Evolutionary conservation across 805 yeast genomes (phyloP).

Genomic region (Tetrapisispora taiwanensis): DNA sequence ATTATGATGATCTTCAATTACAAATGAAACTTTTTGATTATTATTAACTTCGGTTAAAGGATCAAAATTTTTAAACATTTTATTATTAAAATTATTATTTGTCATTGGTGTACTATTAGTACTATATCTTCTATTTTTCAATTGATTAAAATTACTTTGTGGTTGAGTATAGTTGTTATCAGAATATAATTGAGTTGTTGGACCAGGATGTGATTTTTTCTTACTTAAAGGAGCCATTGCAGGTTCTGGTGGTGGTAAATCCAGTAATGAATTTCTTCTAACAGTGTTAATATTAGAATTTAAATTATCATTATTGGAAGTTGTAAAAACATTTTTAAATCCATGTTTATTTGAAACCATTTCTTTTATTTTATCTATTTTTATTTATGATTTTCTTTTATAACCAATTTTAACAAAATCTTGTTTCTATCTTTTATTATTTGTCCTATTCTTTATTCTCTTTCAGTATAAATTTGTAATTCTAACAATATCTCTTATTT

Average conservation of each 20-base stretch:
- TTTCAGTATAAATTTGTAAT: too few relatives aligned
- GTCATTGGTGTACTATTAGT: neutral
- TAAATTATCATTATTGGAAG: neutral
- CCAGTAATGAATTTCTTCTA: neutral
- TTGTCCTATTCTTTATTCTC: too few relatives aligned
- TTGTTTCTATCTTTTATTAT: too few relatives aligned
- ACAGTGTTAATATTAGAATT: neutral
- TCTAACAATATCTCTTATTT: too few relatives aligned
- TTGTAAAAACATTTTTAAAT: neutral
- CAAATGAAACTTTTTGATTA: neutral
- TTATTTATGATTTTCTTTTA: neutral
- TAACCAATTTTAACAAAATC: too few relatives aligned
- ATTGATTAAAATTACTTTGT: neutral
- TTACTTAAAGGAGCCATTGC: neutral
- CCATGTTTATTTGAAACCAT: neutral
- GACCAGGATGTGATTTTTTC: neutral
- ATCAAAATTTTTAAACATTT: neutral
- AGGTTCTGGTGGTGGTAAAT: slow-evolving; percentile 1
- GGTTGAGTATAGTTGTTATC: neutral
- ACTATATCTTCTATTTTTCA: neutral
- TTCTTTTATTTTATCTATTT: too few relatives aligned
- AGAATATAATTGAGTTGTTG: neutral
- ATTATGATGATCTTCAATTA: neutral
- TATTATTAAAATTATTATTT: neutral
- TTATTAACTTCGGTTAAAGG: neutral